A percentile compares a stretch with the other conserved stretches of the same genome.
These are phyloP conservation scores for Marasmius fiardii DNA, from an alignment of 1,284 basidiomycete genomes.

Conservation along the genomic window DNA sequence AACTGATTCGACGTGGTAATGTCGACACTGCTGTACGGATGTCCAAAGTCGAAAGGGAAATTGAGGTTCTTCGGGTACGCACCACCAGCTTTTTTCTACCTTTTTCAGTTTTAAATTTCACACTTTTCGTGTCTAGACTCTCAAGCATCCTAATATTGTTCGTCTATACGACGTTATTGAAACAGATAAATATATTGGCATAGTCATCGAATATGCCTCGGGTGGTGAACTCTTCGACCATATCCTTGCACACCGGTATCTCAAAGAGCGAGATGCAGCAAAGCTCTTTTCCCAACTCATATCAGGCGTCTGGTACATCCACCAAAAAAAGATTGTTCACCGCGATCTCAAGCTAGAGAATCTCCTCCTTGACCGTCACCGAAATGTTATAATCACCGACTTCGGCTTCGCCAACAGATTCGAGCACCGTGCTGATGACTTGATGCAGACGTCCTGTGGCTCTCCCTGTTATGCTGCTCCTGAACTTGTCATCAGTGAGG, in stretches of 20 bases:
- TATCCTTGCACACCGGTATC: constrained; percentile 96
- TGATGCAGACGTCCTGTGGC: constrained; percentile 99
- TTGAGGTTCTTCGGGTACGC: constrained; percentile 91
- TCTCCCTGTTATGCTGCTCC: constrained; percentile 98
- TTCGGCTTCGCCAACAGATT: constrained; percentile 99
- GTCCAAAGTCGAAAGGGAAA: constrained; percentile 97
- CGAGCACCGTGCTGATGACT: constrained; percentile 86
- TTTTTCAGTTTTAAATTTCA: constrained; percentile 13
- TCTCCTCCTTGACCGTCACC: constrained; percentile 91
- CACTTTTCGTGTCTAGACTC: constrained; percentile 48
- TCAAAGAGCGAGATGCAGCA: constrained; percentile 93
- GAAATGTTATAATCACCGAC: constrained; percentile 99
- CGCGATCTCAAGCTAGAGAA: constrained; percentile 99
- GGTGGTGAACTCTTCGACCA: constrained; percentile 99
- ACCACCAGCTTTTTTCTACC: constrained; percentile 3
- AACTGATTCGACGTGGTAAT: constrained; percentile 93
- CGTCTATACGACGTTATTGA: constrained; percentile 98
- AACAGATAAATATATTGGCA: constrained; percentile 99
- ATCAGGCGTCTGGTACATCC: constrained; percentile 98
- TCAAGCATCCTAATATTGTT: constrained; percentile 98
- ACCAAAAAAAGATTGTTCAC: constrained; percentile 99
- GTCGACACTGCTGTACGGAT: constrained; percentile 86
- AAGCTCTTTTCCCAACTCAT: constrained; percentile 98
- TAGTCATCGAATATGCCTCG: constrained; percentile 97
- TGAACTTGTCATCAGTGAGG: constrained; percentile 98